These are phyloP conservation scores for Zygosaccharomyces sapae DNA, from an alignment of 1,139 yeast genomes.

Conservation along the genomic window DNA sequence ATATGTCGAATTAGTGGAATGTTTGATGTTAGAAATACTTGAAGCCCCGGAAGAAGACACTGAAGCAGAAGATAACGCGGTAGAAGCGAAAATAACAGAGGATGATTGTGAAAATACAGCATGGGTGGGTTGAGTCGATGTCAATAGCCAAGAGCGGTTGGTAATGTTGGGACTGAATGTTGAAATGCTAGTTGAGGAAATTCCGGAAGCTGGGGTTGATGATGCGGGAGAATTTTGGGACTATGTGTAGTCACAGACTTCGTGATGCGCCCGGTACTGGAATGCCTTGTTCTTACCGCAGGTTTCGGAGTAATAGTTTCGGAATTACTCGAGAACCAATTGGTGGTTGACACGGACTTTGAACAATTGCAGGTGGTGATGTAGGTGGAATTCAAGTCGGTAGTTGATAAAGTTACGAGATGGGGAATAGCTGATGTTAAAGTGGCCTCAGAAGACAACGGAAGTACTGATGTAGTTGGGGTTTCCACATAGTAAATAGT, in stretches of 20 bases:
- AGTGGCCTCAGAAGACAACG: not conserved
- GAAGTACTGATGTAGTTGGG: slow-evolving; percentile 1
- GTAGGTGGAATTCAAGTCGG: not conserved
- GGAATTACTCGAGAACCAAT: not conserved
- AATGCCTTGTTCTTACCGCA: not conserved
- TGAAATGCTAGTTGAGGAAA: too few relatives aligned
- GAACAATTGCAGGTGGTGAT: not conserved
- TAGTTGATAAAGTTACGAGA: not conserved
- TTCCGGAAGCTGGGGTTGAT: too few relatives aligned
- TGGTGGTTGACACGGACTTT: not conserved
- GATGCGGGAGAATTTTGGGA: too few relatives aligned
- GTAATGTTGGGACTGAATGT: not conserved
- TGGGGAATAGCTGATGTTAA: not conserved
- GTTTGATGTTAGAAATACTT: too few relatives aligned
- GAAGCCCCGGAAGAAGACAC: too few relatives aligned
- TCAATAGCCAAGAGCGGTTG: too few relatives aligned
- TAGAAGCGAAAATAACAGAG: not conserved
- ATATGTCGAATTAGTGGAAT: too few relatives aligned
- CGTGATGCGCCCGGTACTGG: too few relatives aligned
- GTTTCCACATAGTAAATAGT: slow-evolving; percentile 15
- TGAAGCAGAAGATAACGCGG: too few relatives aligned
- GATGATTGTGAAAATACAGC: not conserved
- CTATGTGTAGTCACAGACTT: too few relatives aligned
- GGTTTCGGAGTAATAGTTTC: not conserved
- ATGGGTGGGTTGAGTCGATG: too few relatives aligned